Percentiles rank a stretch among this genome's conserved stretches.
phyloP scores from a whole-genome alignment of 768 basidiomycete species.

The Lactifluus pinguis region DNA sequence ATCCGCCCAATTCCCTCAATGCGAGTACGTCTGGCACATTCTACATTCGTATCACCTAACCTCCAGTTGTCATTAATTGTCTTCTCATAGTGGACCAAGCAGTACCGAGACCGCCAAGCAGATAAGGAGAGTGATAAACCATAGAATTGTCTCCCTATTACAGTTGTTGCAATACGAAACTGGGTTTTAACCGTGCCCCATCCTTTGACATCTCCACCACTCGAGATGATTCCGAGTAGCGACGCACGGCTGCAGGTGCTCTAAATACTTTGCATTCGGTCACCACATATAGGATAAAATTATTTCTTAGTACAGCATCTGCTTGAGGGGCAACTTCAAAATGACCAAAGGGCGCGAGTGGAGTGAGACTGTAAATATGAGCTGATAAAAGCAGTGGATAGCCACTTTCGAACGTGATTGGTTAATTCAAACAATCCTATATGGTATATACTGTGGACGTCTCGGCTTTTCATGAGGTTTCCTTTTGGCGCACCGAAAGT shows the following conservation, averaged over 20 bases:
- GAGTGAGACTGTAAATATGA: no score
- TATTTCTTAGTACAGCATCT: background rate
- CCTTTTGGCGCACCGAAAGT: background rate
- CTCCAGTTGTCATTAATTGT: background rate
- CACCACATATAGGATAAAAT: background rate
- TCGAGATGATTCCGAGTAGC: background rate
- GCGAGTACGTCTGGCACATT: constrained; percentile 9
- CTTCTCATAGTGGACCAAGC: constrained; percentile 16
- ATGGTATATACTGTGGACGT: background rate
- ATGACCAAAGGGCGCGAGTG: no score
- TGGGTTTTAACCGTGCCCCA: background rate
- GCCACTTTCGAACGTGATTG: background rate
- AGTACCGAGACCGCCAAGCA: constrained; percentile 10
- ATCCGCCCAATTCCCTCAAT: constrained; percentile 18
- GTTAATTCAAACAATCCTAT: no score
- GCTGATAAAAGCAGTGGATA: background rate
- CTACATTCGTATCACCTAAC: background rate
- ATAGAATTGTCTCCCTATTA: constrained; percentile 2
- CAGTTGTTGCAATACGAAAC: background rate
- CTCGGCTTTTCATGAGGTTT: background rate
- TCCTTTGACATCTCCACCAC: background rate
- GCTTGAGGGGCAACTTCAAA: no score
- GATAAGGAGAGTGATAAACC: constrained; percentile 11
- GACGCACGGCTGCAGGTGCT: background rate
- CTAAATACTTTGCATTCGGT: background rate